A percentile compares a stretch with the other conserved stretches of the same genome.
These are phyloP conservation scores for Nicotiana rustica DNA, from an alignment of 305 asterid species.

Conservation along the genomic window DNA sequence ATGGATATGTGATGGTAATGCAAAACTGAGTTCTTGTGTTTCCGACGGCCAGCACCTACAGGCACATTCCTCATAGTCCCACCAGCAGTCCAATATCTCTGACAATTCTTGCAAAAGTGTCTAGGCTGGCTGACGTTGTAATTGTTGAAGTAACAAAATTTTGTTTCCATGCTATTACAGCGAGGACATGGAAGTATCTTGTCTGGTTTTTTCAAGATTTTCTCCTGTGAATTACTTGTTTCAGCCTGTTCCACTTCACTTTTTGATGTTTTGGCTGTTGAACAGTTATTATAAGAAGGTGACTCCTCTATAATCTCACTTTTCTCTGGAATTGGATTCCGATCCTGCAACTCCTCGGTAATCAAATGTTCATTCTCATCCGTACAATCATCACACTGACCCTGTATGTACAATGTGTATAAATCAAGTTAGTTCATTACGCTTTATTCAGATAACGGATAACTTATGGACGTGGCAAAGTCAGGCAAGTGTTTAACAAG, in stretches of 20 bases:
- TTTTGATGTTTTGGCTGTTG: constrained; percentile 48
- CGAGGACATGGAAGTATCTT: constrained; percentile 95
- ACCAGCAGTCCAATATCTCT: constrained; percentile 99
- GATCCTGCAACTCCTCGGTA: constrained; percentile 50
- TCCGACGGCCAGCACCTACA: constrained; percentile 97
- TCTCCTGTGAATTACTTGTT: constrained; percentile 60
- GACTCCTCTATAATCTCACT: constrained; percentile 48
- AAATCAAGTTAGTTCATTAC: constrained; percentile 5
- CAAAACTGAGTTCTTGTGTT: constrained; percentile 67
- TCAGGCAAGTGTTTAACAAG: not conserved
- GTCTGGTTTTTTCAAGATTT: constrained; percentile 79
- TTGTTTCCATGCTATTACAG: constrained; percentile 96
- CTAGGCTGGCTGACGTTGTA: constrained; percentile 95
- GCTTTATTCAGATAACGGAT: not conserved
- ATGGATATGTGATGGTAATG: constrained; percentile 65
- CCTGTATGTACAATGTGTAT: not conserved
- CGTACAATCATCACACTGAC: constrained; percentile 42
- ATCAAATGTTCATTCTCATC: constrained; percentile 51
- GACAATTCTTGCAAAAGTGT: constrained; percentile 95
- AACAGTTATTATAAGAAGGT: constrained; percentile 47
- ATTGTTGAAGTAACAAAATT: constrained; percentile 92
- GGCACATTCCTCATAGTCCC: constrained; percentile 98
- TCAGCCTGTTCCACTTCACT: constrained; percentile 61
- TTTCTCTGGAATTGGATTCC: constrained; percentile 38
- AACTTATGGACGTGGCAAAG: not conserved